Percentiles rank a stretch among this genome's conserved stretches.
Evolutionary conservation across 805 yeast genomes (phyloP).

Genomic region (Naumovozyma dairenensis): DNA sequence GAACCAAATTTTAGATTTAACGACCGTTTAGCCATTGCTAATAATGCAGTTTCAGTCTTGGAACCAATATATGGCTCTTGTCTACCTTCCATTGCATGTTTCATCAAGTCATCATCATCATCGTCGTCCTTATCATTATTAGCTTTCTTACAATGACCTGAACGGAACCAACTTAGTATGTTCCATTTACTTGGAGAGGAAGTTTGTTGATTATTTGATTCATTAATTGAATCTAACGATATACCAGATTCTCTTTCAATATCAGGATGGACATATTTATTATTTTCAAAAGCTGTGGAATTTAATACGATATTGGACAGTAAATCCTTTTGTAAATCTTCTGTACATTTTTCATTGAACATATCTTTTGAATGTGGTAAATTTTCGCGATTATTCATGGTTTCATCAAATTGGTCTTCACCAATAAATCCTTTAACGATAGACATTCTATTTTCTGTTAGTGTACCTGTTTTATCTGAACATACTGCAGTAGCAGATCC

Average conservation of each 20-base stretch:
- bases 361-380: conserved; percentile 4
- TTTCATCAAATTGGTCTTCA: conserved; percentile 43
- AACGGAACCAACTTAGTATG: not conserved
- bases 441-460: conserved; percentile 89
- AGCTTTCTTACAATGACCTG: not conserved
- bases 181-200: not conserved
- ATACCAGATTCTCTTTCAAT: no score
- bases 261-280: conserved; percentile 21
- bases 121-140: conserved; percentile 1
- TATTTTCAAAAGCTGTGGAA: conserved; percentile 83
- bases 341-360: conserved; percentile 7
- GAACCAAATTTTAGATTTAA: conserved; percentile 33
- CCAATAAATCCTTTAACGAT: conserved; percentile 75
- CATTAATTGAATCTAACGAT: not conserved
- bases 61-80: conserved; percentile 74
- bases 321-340: conserved; percentile 19
- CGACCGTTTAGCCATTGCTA: conserved; percentile 52
- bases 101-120: conserved; percentile 10
- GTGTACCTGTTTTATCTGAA: conserved; percentile 95
- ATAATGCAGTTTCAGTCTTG: conserved; percentile 86
- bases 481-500: conserved; percentile 97
- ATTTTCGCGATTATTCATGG: conserved; percentile 19
- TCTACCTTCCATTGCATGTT: conserved; percentile 10
- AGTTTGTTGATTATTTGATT: not conserved
- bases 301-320: conserved; percentile 60